phyloP scores from a whole-genome alignment of 108 stramenopile genomes.

The Parmales sp. region DNA sequence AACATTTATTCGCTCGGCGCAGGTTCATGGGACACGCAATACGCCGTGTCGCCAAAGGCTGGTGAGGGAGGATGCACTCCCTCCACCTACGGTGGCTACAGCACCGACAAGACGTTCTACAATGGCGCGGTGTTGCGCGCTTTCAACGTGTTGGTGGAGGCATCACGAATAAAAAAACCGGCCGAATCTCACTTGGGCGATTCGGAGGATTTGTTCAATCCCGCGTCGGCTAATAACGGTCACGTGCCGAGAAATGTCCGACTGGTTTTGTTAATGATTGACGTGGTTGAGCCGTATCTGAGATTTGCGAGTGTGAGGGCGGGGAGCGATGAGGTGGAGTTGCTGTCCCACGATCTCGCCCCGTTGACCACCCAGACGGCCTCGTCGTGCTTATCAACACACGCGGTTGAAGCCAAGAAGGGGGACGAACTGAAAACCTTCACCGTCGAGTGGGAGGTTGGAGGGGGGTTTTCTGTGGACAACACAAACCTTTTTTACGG shows the following conservation, averaged over 20 bases:
- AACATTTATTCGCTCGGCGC: slow-evolving; percentile 64
- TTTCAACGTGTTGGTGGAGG: slow-evolving; percentile 79
- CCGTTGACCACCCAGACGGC: slow-evolving; percentile 25
- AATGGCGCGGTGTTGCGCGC: slow-evolving; percentile 56
- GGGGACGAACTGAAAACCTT: slow-evolving; percentile 17
- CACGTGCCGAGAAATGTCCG: slow-evolving; percentile 81
- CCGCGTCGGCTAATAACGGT: slow-evolving; percentile 44
- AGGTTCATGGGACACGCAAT: slow-evolving; percentile 74
- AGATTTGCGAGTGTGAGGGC: slow-evolving; percentile 38
- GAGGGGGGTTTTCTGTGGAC: slow-evolving; percentile 64
- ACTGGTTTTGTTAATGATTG: slow-evolving; percentile 61
- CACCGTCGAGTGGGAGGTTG: slow-evolving; percentile 63
- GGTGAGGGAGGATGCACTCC: slow-evolving; percentile 55
- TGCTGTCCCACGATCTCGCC: no score
- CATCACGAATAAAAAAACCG: slow-evolving; percentile 47
- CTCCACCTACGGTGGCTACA: slow-evolving; percentile 46
- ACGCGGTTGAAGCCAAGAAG: background rate
- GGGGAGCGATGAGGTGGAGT: slow-evolving; percentile 45
- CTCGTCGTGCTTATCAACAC: slow-evolving; percentile 4
- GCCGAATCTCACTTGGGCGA: slow-evolving; percentile 43
- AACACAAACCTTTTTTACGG: slow-evolving; percentile 56
- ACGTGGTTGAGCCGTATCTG: slow-evolving; percentile 83
- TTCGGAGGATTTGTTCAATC: slow-evolving; percentile 35
- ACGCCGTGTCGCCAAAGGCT: background rate
- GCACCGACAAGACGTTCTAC: slow-evolving; percentile 48